Evolutionary conservation across 208 protist genomes (phyloP).

Genomic region (Crithidia fasciculata): DNA sequence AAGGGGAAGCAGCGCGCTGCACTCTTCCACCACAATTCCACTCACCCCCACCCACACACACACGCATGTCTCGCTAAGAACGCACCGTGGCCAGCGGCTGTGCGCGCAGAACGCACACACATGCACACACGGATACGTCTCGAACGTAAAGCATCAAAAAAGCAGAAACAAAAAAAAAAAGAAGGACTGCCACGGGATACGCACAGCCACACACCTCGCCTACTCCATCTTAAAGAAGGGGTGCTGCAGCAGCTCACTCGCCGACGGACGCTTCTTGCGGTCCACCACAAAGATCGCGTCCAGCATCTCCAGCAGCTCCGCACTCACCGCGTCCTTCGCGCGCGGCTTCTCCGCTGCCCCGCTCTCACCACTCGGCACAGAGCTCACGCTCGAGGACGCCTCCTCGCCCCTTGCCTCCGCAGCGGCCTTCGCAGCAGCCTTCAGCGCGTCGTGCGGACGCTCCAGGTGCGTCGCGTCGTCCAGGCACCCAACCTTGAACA

Average conservation of each 20-base stretch:
- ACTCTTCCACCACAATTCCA: too few relatives aligned
- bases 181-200: too few relatives aligned
- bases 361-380: not conserved
- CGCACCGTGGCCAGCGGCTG: too few relatives aligned
- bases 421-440: slow-evolving; percentile 11
- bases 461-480: slow-evolving; percentile 38
- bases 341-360: not conserved
- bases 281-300: slow-evolving; percentile 52
- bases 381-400: not conserved
- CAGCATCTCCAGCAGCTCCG: slow-evolving; percentile 48
- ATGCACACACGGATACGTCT: too few relatives aligned
- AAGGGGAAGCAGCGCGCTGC: too few relatives aligned
- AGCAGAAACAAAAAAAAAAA: too few relatives aligned
- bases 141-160: too few relatives aligned
- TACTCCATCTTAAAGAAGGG: slow-evolving; percentile 41
- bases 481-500: slow-evolving; percentile 66
- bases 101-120: too few relatives aligned
- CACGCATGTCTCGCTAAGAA: too few relatives aligned
- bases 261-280: slow-evolving; percentile 51
- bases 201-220: too few relatives aligned
- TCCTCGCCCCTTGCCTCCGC: not conserved
- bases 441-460: slow-evolving; percentile 38
- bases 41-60: too few relatives aligned
- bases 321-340: slow-evolving; percentile 9
- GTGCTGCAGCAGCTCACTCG: slow-evolving; percentile 59